Evolutionary conservation across 2,329 filamentous ascomycete genomes (phyloP).

Genomic region (Xylariomycetidae sp.): DNA sequence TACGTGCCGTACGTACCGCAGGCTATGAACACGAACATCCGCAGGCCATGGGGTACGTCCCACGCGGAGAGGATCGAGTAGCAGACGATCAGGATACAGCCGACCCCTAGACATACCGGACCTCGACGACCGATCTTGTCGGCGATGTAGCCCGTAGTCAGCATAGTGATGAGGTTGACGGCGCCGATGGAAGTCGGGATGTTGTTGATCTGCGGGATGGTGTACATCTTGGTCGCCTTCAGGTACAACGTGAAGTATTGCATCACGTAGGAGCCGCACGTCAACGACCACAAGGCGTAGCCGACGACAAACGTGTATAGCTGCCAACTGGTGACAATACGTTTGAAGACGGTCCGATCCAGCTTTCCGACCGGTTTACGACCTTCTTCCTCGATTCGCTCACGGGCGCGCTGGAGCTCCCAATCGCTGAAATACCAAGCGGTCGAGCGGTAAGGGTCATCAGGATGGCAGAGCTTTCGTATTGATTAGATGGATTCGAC

Average conservation of each 20-base stretch:
- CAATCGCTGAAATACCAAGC: slow-evolving; percentile 41
- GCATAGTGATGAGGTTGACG: slow-evolving; percentile 38
- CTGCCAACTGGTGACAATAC: slow-evolving; percentile 38
- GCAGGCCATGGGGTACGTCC: slow-evolving; percentile 31
- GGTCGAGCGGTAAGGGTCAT: slow-evolving; percentile 37
- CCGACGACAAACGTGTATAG: slow-evolving; percentile 37
- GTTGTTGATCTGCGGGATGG: slow-evolving; percentile 38
- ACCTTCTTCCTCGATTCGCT: slow-evolving; percentile 60
- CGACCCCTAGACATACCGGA: slow-evolving; percentile 31
- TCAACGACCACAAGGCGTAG: slow-evolving; percentile 35
- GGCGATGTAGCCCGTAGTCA: slow-evolving; percentile 21
- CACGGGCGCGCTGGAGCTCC: slow-evolving; percentile 60
- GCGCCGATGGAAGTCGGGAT: slow-evolving; percentile 40
- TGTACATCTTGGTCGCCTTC: slow-evolving; percentile 29
- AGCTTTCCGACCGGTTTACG: slow-evolving; percentile 32
- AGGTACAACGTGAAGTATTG: slow-evolving; percentile 38
- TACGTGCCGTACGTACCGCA: slow-evolving; percentile 36
- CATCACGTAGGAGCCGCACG: slow-evolving; percentile 33
- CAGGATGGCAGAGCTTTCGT: slow-evolving; percentile 31
- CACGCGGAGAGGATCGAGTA: slow-evolving; percentile 34
- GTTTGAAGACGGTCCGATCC: slow-evolving; percentile 30
- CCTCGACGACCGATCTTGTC: slow-evolving; percentile 31
- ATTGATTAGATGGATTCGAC: no score
- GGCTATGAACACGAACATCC: slow-evolving; percentile 35
- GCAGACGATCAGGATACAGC: slow-evolving; percentile 29